These are phyloP conservation scores for Russula foetens DNA, from an alignment of 768 basidiomycete genomes.

Conservation along the genomic window DNA sequence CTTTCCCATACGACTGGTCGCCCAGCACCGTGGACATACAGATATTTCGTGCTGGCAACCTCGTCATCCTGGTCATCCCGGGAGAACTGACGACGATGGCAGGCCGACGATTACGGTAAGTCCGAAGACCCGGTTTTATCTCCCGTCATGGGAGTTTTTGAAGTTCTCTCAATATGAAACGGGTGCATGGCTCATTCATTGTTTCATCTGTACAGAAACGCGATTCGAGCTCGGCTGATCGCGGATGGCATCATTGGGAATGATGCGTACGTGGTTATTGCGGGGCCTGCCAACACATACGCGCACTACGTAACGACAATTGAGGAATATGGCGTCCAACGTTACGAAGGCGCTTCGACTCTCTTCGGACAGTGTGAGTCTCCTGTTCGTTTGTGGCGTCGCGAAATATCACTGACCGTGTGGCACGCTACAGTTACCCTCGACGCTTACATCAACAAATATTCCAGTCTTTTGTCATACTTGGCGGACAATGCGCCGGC, in stretches of 20 bases:
- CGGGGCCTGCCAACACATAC: conserved; percentile 79
- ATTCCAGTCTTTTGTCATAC: conserved; percentile 55
- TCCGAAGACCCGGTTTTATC: conserved; percentile 7
- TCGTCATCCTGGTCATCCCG: conserved; percentile 68
- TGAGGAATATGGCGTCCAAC: conserved; percentile 67
- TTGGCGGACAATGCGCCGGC: conserved; percentile 40
- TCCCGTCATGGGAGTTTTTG: not conserved
- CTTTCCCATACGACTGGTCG: conserved; percentile 65
- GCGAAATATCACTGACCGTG: not conserved
- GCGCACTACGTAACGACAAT: conserved; percentile 64
- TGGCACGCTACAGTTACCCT: conserved; percentile 44
- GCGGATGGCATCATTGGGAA: conserved; percentile 52
- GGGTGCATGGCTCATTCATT: not conserved
- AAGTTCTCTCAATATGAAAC: not conserved
- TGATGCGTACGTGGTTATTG: conserved; percentile 67
- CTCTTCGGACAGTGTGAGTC: conserved; percentile 64
- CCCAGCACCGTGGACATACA: conserved; percentile 68
- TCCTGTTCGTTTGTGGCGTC: conserved; percentile 4
- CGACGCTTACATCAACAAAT: conserved; percentile 76
- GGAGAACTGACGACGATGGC: conserved; percentile 82
- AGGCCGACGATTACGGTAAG: conserved; percentile 64
- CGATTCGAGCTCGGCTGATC: conserved; percentile 56
- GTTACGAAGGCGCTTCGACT: conserved; percentile 78
- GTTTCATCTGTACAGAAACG: conserved; percentile 39
- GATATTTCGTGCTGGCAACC: conserved; percentile 67